A percentile compares a stretch with the other conserved stretches of the same genome.
These are phyloP conservation scores for Colletotrichum gloeosporioides DNA, from an alignment of 2,329 filamentous ascomycete species.

Conservation along the genomic window DNA sequence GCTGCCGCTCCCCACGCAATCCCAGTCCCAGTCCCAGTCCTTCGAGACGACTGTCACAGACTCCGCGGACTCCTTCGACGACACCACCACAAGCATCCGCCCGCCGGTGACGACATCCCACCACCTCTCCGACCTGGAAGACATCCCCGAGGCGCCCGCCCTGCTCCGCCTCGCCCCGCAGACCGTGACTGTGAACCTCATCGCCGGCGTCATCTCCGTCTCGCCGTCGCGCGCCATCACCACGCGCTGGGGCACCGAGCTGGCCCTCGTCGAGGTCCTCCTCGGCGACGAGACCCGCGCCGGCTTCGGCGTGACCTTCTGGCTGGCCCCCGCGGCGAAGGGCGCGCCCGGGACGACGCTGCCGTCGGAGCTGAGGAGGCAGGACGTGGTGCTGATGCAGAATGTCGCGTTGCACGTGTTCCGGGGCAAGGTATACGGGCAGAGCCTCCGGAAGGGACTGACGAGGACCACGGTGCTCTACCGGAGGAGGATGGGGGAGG, in stretches of 20 bases:
- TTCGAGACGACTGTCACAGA: conserved; percentile 27
- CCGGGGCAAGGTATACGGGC: conserved; percentile 79
- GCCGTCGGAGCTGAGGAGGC: conserved; percentile 57
- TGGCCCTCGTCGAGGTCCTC: conserved; percentile 76
- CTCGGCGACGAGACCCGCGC: conserved; percentile 86
- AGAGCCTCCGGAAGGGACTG: conserved; percentile 75
- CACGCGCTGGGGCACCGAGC: conserved; percentile 66
- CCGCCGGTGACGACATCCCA: conserved; percentile 35
- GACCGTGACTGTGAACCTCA: conserved; percentile 80
- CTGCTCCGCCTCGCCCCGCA: conserved; percentile 75
- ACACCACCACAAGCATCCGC: conserved; percentile 23
- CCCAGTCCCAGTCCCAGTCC: background rate
- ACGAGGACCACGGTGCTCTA: conserved; percentile 74
- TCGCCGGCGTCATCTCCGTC: conserved; percentile 80
- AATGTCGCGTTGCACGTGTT: conserved; percentile 83
- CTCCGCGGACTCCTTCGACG: conserved; percentile 35
- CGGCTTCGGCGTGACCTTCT: conserved; percentile 84
- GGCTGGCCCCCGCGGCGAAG: conserved; percentile 59
- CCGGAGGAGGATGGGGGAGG: conserved; percentile 56
- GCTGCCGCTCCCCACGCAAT: conserved; percentile 33
- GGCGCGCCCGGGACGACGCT: background rate
- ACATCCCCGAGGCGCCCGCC: conserved; percentile 71
- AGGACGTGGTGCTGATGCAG: conserved; percentile 80
- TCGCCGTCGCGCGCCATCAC: conserved; percentile 70
- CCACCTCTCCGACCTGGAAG: conserved; percentile 67